Evolutionary conservation across 2,329 filamentous ascomycete genomes (phyloP).

Genomic region (Aspergillus japonicus): DNA sequence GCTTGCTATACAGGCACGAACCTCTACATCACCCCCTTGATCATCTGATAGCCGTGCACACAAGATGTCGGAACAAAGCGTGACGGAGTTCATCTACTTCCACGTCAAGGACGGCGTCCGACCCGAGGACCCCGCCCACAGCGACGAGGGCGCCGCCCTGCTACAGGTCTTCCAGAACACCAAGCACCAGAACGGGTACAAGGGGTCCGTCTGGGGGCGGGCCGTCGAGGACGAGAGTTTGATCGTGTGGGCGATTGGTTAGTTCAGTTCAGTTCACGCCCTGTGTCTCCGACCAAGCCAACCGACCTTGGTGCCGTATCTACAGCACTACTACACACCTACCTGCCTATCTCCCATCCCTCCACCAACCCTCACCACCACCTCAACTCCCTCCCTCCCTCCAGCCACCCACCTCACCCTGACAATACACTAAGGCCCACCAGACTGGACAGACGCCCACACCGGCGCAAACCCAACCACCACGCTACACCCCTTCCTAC

Average conservation of each 20-base stretch:
- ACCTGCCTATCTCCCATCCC: background rate
- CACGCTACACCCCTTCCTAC: constrained; percentile 13
- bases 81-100: constrained; percentile 40
- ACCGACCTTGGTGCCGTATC: no score
- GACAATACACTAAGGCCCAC: background rate
- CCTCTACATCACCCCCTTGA: background rate
- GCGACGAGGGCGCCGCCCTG: constrained; percentile 32
- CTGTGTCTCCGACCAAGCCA: background rate
- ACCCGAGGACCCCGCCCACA: constrained; percentile 36
- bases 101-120: constrained; percentile 36
- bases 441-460: constrained; percentile 37
- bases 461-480: constrained; percentile 24
- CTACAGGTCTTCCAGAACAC: constrained; percentile 28
- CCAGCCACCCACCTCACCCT: background rate
- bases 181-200: constrained; percentile 35
- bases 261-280: constrained; percentile 12
- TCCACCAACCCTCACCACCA: no score
- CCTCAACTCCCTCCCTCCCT: background rate
- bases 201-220: constrained; percentile 38
- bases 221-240: constrained; percentile 36
- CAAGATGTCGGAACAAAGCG: constrained; percentile 24
- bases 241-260: constrained; percentile 41
- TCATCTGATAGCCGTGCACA: background rate
- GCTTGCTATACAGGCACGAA: no score
- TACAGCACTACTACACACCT: background rate